phyloP scores from a whole-genome alignment of 73 alveolate species.

The Tetrahymena malaccensis region DNA sequence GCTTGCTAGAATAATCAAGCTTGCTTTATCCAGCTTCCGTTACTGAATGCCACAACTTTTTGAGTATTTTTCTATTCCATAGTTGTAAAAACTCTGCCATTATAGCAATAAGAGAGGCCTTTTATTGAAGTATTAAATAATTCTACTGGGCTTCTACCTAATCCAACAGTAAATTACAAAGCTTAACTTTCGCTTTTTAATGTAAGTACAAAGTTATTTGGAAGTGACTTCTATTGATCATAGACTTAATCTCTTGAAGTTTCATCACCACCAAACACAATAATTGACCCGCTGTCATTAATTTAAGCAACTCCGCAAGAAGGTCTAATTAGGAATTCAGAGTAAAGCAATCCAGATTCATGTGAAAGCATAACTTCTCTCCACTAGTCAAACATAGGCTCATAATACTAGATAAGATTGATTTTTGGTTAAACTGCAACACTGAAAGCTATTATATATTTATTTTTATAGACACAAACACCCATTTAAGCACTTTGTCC shows the following conservation, averaged over 20 bases:
- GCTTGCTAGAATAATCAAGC: not conserved
- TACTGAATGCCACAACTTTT: not conserved
- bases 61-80: not conserved
- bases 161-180: not conserved
- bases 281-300: not conserved
- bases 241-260: not conserved
- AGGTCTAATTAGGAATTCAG: not conserved
- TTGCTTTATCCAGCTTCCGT: not conserved
- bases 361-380: not conserved
- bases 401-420: not conserved
- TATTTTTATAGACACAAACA: not conserved
- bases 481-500: not conserved
- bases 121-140: not conserved
- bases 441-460: not conserved
- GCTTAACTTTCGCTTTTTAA: not conserved
- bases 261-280: not conserved
- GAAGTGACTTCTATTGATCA: not conserved
- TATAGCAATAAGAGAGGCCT: not conserved
- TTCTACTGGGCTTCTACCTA: not conserved
- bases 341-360: not conserved
- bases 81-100: not conserved
- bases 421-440: not conserved
- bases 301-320: not conserved
- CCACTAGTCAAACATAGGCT: not conserved
- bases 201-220: not conserved